These are phyloP conservation scores for Neurospora tetrasperma DNA, from an alignment of 495 filamentous ascomycete genomes.

Conservation along the genomic window DNA sequence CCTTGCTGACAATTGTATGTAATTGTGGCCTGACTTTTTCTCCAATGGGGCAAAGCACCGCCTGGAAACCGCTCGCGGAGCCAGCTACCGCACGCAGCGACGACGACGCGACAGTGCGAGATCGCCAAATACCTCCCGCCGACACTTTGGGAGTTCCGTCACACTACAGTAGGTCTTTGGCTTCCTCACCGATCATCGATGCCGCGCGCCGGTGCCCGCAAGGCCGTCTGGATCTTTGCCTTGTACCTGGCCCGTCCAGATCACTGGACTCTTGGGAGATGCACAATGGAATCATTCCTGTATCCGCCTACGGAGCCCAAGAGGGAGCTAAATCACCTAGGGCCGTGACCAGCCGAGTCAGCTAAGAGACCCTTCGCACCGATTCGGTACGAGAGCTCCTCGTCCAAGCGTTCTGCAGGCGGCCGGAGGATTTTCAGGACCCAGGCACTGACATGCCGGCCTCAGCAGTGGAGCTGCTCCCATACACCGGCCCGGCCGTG, in stretches of 20 bases:
- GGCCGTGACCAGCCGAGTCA: not conserved
- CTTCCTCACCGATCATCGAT: not conserved
- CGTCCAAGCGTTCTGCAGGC: not conserved
- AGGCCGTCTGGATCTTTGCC: not conserved
- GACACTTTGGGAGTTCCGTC: not conserved
- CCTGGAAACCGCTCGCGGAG: not conserved
- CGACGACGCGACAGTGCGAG: not conserved
- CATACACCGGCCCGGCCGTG: not conserved
- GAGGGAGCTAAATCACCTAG: not conserved
- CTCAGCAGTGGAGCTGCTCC: not conserved
- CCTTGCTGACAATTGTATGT: not conserved
- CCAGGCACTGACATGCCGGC: not conserved
- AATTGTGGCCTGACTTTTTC: not conserved
- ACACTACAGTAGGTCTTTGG: not conserved
- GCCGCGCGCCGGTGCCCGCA: not conserved
- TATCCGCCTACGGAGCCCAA: not conserved
- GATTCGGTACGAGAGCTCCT: not conserved
- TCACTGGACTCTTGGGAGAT: not conserved
- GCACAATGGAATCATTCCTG: not conserved
- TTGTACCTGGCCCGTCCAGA: not conserved
- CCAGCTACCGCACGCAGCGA: not conserved
- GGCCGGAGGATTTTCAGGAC: not conserved
- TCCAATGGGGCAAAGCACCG: not conserved
- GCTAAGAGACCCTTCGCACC: not conserved
- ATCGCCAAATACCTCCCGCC: not conserved